phyloP scores from a whole-genome alignment of 495 filamentous ascomycete genomes.

The Cercophora scortea region DNA sequence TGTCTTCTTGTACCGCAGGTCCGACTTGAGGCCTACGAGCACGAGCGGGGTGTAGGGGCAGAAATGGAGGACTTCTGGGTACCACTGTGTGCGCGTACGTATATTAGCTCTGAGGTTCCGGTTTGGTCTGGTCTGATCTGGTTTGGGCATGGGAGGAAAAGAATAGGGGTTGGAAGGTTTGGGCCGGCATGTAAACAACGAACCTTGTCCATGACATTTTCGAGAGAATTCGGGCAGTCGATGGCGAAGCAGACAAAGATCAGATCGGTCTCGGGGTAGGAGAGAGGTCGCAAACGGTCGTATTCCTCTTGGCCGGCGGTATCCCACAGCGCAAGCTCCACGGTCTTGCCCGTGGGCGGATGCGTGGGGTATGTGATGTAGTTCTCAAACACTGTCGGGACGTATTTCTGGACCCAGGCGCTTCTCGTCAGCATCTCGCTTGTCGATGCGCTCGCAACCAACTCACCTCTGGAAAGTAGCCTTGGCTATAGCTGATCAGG shows the following conservation, averaged over 20 bases:
- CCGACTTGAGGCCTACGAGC: constrained; percentile 92
- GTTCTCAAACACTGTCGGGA: constrained; percentile 98
- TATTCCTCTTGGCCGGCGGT: constrained; percentile 99
- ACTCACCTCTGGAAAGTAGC: constrained; percentile 93
- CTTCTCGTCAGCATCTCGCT: too few relatives aligned
- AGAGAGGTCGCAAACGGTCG: constrained; percentile 87
- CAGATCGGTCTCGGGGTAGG: constrained; percentile 95
- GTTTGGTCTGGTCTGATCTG: background rate
- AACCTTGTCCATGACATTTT: constrained; percentile 99
- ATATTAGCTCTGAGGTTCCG: background rate
- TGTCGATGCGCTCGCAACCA: constrained; percentile 4
- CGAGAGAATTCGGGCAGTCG: constrained; percentile 94
- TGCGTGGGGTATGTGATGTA: constrained; percentile 97
- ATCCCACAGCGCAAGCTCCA: constrained; percentile 96
- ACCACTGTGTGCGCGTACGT: constrained; percentile 61
- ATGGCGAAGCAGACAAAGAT: constrained; percentile 99
- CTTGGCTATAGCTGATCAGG: constrained; percentile 95
- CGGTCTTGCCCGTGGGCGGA: constrained; percentile 76
- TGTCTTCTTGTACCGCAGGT: constrained; percentile 85
- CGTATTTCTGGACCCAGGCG: constrained; percentile 78
- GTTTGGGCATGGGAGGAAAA: background rate
- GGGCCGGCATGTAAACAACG: constrained; percentile 7
- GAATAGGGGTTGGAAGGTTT: background rate
- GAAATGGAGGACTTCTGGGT: constrained; percentile 97
- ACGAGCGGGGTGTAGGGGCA: constrained; percentile 94